These are phyloP conservation scores for Bryoglossum gracile DNA, from an alignment of 495 filamentous ascomycete species.

Conservation along the genomic window DNA sequence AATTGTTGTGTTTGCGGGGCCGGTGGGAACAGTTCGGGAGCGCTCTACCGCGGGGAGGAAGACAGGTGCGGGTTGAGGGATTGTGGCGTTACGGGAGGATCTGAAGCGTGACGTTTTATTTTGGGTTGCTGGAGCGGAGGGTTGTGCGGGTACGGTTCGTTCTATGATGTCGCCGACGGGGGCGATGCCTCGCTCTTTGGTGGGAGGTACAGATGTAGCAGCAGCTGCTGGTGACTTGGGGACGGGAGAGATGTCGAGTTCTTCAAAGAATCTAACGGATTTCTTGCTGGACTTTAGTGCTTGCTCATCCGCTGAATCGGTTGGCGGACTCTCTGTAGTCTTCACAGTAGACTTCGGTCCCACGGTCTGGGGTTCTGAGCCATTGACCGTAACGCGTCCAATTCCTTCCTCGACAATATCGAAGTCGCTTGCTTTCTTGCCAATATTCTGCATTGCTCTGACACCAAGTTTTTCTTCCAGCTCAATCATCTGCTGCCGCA, in stretches of 20 bases:
- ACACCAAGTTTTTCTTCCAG: slow-evolving; percentile 66
- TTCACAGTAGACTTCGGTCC: neutral
- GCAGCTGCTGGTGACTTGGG: slow-evolving; percentile 11
- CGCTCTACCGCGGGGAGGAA: slow-evolving; percentile 24
- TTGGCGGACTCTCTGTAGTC: neutral
- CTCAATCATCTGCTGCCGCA: slow-evolving; percentile 72
- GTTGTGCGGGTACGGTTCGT: slow-evolving; percentile 22
- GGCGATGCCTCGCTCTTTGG: slow-evolving; percentile 25
- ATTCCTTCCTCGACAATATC: slow-evolving; percentile 30
- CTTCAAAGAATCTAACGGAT: slow-evolving; percentile 66
- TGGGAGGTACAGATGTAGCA: neutral
- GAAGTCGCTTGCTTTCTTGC: slow-evolving; percentile 32
- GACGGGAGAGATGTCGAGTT: slow-evolving; percentile 61
- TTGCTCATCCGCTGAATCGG: neutral
- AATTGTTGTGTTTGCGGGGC: slow-evolving; percentile 50
- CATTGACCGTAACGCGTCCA: slow-evolving; percentile 32
- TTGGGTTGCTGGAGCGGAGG: slow-evolving; percentile 20
- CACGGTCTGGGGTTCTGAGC: no score
- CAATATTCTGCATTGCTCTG: slow-evolving; percentile 46
- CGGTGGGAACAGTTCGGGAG: slow-evolving; percentile 34
- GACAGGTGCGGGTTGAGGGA: slow-evolving; percentile 39
- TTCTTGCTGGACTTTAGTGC: slow-evolving; percentile 45
- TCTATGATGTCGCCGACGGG: slow-evolving; percentile 46
- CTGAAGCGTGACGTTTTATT: slow-evolving; percentile 44
- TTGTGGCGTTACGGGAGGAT: neutral